A percentile compares a stretch with the other conserved stretches of the same genome.
Conservation (phyloP, 495 filamentous ascomycete genomes). For the Letharia columbiana region DNA sequence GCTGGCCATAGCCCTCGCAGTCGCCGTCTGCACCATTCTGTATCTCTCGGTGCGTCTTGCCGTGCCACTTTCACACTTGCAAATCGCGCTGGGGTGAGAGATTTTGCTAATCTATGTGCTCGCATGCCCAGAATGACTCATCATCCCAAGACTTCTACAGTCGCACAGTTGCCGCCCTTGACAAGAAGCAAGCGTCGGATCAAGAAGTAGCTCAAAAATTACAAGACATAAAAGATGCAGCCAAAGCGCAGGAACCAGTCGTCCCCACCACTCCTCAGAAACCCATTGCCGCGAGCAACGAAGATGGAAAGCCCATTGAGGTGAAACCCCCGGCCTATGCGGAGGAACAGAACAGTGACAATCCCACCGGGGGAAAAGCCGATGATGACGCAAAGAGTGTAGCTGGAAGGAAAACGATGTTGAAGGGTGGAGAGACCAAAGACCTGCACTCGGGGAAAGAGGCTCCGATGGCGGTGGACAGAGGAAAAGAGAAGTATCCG, state of each 20-base stretch:
- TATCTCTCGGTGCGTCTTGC: slow-evolving; percentile 48
- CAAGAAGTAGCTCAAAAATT: slow-evolving; percentile 32
- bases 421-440: slow-evolving; percentile 30
- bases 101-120: slow-evolving; percentile 4
- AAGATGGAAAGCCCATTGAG: slow-evolving; percentile 44
- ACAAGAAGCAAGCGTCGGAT: slow-evolving; percentile 33
- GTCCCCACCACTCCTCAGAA: slow-evolving; percentile 12
- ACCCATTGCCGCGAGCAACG: slow-evolving; percentile 30
- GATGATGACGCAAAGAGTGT: slow-evolving; percentile 44
- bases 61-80: background rate
- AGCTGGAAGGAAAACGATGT: slow-evolving; percentile 58
- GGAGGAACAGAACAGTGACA: slow-evolving; percentile 16
- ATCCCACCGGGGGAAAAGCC: background rate
- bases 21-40: slow-evolving; percentile 48
- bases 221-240: slow-evolving; percentile 30
- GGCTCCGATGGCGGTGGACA: slow-evolving; percentile 18
- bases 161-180: slow-evolving; percentile 42
- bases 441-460: slow-evolving; percentile 37
- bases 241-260: slow-evolving; percentile 31
- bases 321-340: slow-evolving; percentile 17
- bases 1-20: slow-evolving; percentile 48
- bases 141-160: slow-evolving; percentile 44
- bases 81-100: background rate
- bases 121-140: slow-evolving; percentile 34
- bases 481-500: slow-evolving; percentile 20